Evolutionary conservation across 2,329 filamentous ascomycete genomes (phyloP).

Genomic region (Fusarium incarnatum): DNA sequence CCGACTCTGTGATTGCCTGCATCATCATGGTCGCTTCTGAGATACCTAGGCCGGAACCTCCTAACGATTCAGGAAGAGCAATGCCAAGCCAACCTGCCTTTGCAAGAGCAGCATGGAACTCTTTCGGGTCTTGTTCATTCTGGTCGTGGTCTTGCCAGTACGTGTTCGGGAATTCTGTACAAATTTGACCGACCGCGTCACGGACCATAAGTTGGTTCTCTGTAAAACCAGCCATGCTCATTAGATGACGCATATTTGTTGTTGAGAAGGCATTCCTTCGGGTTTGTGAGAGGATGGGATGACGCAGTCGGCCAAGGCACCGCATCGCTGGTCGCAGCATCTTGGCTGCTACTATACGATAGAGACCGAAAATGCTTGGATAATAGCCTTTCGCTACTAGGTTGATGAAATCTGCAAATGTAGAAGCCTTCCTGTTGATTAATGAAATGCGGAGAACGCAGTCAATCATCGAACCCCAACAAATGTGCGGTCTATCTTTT

Average conservation of each 20-base stretch:
- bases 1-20: conserved; percentile 79
- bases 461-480: neutral
- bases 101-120: conserved; percentile 80
- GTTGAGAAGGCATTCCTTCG: conserved; percentile 50
- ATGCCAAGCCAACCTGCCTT: conserved; percentile 85
- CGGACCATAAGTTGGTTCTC: conserved; percentile 79
- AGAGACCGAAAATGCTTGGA: neutral
- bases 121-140: conserved; percentile 75
- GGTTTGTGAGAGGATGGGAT: conserved; percentile 1
- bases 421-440: neutral
- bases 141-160: conserved; percentile 84
- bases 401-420: neutral
- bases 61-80: conserved; percentile 78
- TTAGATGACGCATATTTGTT: conserved; percentile 59
- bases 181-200: conserved; percentile 76
- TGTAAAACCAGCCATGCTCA: conserved; percentile 79
- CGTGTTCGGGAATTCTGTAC: conserved; percentile 75
- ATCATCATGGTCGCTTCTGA: conserved; percentile 89
- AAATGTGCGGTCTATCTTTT: neutral
- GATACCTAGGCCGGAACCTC: conserved; percentile 80
- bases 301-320: conserved; percentile 23
- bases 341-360: neutral
- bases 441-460: neutral
- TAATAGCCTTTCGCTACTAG: neutral
- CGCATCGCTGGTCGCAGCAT: conserved; percentile 29